Percentiles rank a stretch among this genome's conserved stretches.
phyloP scores from a whole-genome alignment of 345 rosid genomes.

The Populus pruinosa region DNA sequence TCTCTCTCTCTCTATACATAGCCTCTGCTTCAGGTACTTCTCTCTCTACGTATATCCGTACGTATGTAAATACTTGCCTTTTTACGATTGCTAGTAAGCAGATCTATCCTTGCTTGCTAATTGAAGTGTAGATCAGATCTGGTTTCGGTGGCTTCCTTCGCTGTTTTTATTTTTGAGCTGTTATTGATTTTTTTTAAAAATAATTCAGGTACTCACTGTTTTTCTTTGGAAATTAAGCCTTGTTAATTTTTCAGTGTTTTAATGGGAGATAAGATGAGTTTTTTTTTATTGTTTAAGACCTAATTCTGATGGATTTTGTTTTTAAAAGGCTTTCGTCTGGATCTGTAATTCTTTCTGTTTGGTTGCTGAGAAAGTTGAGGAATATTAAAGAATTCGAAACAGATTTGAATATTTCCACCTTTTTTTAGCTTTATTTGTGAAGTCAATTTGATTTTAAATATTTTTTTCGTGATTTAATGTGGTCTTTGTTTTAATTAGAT shows the following conservation, averaged over 20 bases:
- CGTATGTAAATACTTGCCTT: neutral
- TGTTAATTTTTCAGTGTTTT: neutral
- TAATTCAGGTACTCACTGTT: neutral
- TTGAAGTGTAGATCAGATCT: neutral
- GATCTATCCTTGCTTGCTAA: neutral
- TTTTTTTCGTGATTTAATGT: neutral
- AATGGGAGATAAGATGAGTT: neutral
- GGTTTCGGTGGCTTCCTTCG: neutral
- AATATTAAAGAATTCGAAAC: neutral
- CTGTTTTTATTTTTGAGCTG: neutral
- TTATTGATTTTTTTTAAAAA: neutral
- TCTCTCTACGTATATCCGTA: neutral
- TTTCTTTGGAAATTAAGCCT: neutral
- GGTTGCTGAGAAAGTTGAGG: neutral
- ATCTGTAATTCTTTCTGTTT: constrained; percentile 24
- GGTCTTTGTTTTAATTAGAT: neutral
- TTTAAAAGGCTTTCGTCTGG: constrained; percentile 11
- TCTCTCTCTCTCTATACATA: neutral
- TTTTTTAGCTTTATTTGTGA: neutral
- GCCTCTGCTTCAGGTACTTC: neutral
- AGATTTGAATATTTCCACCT: too few species aligned
- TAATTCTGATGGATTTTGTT: neutral
- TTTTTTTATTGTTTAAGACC: neutral
- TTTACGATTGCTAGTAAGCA: neutral
- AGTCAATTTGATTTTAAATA: neutral